These are phyloP conservation scores for Mycosphaerelloides madeirae DNA, from an alignment of 2,329 filamentous ascomycete species.

Conservation along the genomic window DNA sequence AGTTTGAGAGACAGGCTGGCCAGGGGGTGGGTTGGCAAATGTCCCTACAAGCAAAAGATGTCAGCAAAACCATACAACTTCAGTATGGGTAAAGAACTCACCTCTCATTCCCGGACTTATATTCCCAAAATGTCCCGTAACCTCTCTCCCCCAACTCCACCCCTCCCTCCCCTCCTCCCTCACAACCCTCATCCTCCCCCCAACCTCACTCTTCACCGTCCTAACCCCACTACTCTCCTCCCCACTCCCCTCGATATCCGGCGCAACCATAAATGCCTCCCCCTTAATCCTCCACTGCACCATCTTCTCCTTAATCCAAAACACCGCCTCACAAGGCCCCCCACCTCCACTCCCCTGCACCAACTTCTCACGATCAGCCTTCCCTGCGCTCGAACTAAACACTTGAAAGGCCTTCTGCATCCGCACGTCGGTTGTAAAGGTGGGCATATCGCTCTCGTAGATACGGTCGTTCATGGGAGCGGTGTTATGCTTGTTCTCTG, in stretches of 20 bases:
- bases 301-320: slow-evolving; percentile 66
- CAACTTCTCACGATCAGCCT: slow-evolving; percentile 42
- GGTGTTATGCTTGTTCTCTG: slow-evolving; percentile 66
- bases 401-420: slow-evolving; percentile 81
- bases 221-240: slow-evolving; percentile 50
- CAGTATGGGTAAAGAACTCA: slow-evolving; percentile 29
- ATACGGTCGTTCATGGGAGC: slow-evolving; percentile 65
- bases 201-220: slow-evolving; percentile 58
- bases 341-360: slow-evolving; percentile 56
- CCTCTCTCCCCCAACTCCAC: slow-evolving; percentile 76
- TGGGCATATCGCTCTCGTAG: slow-evolving; percentile 72
- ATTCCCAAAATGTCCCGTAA: slow-evolving; percentile 88
- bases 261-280: slow-evolving; percentile 67
- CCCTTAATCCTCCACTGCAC: slow-evolving; percentile 86
- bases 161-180: slow-evolving; percentile 40
- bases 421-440: slow-evolving; percentile 81
- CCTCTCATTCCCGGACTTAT: slow-evolving; percentile 73
- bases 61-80: neutral
- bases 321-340: slow-evolving; percentile 73
- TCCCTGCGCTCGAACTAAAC: slow-evolving; percentile 47
- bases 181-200: slow-evolving; percentile 58
- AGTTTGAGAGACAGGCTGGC: slow-evolving; percentile 42
- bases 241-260: slow-evolving; percentile 56
- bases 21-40: slow-evolving; percentile 56
- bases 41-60: slow-evolving; percentile 44